phyloP scores from a whole-genome alignment of 2,329 filamentous ascomycete species.

The Penicillium psychrosexuale region DNA sequence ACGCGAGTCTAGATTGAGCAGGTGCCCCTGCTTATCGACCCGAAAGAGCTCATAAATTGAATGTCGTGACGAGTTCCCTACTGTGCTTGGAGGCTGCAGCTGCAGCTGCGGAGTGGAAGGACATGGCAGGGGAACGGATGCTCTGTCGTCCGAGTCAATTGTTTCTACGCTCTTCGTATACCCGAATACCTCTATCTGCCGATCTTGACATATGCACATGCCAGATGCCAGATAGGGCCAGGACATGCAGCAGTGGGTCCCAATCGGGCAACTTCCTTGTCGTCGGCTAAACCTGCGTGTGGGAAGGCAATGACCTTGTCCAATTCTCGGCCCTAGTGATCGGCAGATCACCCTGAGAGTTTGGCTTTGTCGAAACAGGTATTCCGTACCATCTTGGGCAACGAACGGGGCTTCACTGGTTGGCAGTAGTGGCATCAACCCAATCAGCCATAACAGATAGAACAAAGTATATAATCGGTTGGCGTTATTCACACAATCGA shows the following conservation, averaged over 20 bases:
- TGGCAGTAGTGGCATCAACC: not conserved
- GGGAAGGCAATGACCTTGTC: not conserved
- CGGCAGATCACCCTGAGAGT: not conserved
- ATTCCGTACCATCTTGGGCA: not conserved
- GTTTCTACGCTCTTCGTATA: not conserved
- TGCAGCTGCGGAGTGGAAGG: not conserved
- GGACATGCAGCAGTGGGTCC: not conserved
- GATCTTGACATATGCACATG: not conserved
- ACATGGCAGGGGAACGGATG: not conserved
- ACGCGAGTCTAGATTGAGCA: not conserved
- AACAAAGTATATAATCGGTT: not conserved
- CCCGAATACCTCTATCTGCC: slow-evolving; percentile 2
- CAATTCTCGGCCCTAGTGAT: not conserved
- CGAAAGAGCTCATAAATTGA: not conserved
- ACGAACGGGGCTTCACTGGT: not conserved
- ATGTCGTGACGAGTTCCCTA: not conserved
- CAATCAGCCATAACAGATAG: not conserved
- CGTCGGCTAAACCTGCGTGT: not conserved
- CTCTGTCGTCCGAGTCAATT: not conserved
- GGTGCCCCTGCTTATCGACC: not conserved
- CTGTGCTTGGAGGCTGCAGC: not conserved
- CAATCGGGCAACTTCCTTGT: not conserved
- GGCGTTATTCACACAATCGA: not conserved
- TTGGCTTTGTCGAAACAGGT: not conserved
- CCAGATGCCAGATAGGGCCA: not conserved